These are phyloP conservation scores for Ambrosiella beaveri DNA, from an alignment of 2,329 filamentous ascomycete species.

Conservation along the genomic window DNA sequence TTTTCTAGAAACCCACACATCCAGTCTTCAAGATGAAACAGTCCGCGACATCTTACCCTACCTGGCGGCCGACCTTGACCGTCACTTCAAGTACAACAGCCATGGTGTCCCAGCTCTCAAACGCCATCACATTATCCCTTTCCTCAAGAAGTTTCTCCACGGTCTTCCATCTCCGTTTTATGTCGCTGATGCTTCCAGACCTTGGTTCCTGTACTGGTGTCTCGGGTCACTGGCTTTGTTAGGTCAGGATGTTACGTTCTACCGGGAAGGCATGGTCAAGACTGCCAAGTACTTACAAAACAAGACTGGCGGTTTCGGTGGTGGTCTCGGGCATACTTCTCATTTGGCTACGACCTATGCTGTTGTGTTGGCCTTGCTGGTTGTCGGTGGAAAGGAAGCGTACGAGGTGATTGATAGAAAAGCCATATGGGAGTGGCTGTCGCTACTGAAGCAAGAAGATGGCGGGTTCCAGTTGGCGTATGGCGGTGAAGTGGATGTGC, in stretches of 20 bases:
- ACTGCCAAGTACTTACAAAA: constrained; percentile 77
- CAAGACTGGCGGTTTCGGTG: constrained; percentile 68
- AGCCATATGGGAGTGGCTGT: constrained; percentile 82
- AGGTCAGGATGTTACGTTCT: constrained; percentile 53
- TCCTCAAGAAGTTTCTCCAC: constrained; percentile 40
- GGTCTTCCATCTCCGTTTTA: constrained; percentile 54
- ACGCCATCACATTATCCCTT: constrained; percentile 41
- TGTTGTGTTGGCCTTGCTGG: constrained; percentile 56
- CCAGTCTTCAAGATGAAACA: constrained; percentile 49
- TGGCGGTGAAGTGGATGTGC: constrained; percentile 82
- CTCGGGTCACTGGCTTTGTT: constrained; percentile 58
- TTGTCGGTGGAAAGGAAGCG: constrained; percentile 58
- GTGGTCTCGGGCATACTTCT: constrained; percentile 77
- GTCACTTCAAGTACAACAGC: constrained; percentile 42
- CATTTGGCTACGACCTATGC: constrained; percentile 87
- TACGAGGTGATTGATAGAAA: constrained; percentile 65
- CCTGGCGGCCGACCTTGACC: constrained; percentile 27
- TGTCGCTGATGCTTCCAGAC: constrained; percentile 66
- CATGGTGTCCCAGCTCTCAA: constrained; percentile 61
- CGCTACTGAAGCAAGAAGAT: constrained; percentile 64
- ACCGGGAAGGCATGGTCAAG: constrained; percentile 50
- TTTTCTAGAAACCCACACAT: constrained; percentile 48
- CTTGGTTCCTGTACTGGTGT: constrained; percentile 92
- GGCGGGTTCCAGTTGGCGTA: constrained; percentile 81
- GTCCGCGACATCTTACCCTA: constrained; percentile 52